These are phyloP conservation scores for Dianthus caryophyllus DNA, from an alignment of 148 eudicot species.

Conservation along the genomic window DNA sequence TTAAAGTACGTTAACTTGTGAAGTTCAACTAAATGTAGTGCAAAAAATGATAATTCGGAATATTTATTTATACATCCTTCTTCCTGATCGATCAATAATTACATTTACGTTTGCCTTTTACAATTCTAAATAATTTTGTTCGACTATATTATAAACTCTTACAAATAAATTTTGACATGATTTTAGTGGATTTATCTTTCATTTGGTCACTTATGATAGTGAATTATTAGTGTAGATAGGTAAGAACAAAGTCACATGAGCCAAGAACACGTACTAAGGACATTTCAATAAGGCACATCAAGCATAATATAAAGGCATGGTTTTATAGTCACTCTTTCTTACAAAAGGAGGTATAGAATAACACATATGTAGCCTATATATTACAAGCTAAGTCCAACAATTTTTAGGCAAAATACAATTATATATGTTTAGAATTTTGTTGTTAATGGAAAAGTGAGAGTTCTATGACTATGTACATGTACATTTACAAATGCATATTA, in stretches of 20 bases:
- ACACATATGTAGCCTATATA: not conserved
- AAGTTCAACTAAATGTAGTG: too few relatives aligned
- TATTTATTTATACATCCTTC: too few relatives aligned
- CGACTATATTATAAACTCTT: too few relatives aligned
- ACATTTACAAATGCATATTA: constrained; percentile 12
- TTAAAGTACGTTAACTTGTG: too few relatives aligned
- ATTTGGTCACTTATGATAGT: too few relatives aligned
- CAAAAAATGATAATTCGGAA: too few relatives aligned
- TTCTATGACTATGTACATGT: not conserved
- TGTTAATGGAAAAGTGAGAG: constrained; percentile 4
- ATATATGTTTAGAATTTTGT: not conserved
- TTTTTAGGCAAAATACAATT: not conserved
- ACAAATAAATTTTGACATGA: too few relatives aligned
- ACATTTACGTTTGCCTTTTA: too few relatives aligned
- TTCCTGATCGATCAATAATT: too few relatives aligned
- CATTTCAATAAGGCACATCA: constrained; percentile 14
- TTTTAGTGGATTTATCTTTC: too few relatives aligned
- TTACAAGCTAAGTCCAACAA: not conserved
- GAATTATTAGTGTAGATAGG: too few relatives aligned
- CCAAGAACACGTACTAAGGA: constrained; percentile 1
- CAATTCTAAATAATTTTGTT: too few relatives aligned
- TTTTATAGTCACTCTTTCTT: not conserved
- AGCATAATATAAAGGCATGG: constrained; percentile 7
- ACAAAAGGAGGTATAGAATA: not conserved
- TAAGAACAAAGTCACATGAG: constrained; percentile 15